phyloP scores from a whole-genome alignment of 371 early-diverging fungal genomes.

The Saksenaea vasiformis region DNA sequence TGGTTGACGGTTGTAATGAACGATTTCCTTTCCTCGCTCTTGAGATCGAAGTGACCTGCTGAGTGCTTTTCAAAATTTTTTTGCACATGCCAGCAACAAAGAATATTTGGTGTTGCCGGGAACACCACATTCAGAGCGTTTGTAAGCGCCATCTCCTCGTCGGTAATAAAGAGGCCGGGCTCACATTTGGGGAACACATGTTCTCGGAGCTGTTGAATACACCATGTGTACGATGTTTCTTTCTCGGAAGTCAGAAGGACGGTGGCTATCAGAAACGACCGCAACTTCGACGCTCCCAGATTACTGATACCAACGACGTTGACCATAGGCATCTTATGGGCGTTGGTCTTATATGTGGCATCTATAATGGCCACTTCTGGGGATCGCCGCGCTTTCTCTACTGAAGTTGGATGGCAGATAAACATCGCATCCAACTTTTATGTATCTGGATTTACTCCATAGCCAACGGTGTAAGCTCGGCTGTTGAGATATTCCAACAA shows the following conservation, averaged over 20 bases:
- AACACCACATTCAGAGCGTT: background rate
- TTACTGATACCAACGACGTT: constrained; percentile 61
- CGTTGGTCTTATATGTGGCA: constrained; percentile 45
- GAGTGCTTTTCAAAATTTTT: background rate
- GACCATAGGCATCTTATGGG: constrained; percentile 57
- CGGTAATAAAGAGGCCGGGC: constrained; percentile 8
- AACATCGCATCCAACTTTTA: background rate
- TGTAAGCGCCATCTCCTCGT: background rate
- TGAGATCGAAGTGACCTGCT: background rate
- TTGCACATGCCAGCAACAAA: constrained; percentile 7
- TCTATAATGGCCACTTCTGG: constrained; percentile 27
- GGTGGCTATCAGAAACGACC: no score
- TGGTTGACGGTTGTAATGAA: background rate
- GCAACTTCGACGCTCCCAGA: background rate
- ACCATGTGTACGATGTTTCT: constrained; percentile 2
- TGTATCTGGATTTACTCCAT: background rate
- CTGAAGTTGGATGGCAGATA: background rate
- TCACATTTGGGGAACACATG: background rate
- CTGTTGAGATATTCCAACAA: background rate
- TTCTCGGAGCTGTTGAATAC: background rate
- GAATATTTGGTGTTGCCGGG: background rate
- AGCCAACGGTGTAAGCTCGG: background rate
- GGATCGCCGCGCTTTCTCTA: background rate
- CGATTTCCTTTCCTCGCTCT: background rate
- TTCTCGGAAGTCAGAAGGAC: background rate